Evolutionary conservation across 2,329 filamentous ascomycete species (phyloP).

Genomic region (Eutypella sp.): DNA sequence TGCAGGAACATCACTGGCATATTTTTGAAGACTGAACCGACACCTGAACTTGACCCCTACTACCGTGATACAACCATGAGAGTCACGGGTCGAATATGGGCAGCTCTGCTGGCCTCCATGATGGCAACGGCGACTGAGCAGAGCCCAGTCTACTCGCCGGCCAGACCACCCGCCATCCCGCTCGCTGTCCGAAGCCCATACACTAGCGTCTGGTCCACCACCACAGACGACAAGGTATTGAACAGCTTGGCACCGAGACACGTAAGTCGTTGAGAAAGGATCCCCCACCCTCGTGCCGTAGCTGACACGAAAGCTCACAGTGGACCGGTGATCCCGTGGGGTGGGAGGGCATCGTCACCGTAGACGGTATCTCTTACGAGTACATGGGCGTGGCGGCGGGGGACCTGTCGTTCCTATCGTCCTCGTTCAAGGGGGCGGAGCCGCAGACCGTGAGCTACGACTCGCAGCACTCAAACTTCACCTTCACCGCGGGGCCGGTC

Average conservation of each 20-base stretch:
- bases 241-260: conserved; percentile 73
- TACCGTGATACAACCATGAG: too few relatives aligned
- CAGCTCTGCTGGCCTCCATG: too few relatives aligned
- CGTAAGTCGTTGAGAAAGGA: conserved; percentile 3
- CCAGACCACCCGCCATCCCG: conserved; percentile 52
- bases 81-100: too few relatives aligned
- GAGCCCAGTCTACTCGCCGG: conserved; percentile 35
- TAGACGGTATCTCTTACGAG: conserved; percentile 34
- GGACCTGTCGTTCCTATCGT: conserved; percentile 29
- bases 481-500: conserved; percentile 30
- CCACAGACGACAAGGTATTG: conserved; percentile 67
- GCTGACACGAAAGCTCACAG: neutral
- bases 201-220: conserved; percentile 54
- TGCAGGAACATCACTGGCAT: too few relatives aligned
- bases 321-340: conserved; percentile 55
- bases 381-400: conserved; percentile 42
- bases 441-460: conserved; percentile 38
- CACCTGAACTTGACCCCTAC: too few relatives aligned
- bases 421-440: conserved; percentile 30
- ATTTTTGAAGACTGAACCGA: too few relatives aligned
- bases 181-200: conserved; percentile 54
- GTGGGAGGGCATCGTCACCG: conserved; percentile 43
- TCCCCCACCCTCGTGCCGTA: too few relatives aligned
- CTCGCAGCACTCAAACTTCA: conserved; percentile 42
- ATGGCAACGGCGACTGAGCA: too few relatives aligned